Evolutionary conservation across 116 monocot genomes (phyloP).

Genomic region (Trichopus zeylanicus): DNA sequence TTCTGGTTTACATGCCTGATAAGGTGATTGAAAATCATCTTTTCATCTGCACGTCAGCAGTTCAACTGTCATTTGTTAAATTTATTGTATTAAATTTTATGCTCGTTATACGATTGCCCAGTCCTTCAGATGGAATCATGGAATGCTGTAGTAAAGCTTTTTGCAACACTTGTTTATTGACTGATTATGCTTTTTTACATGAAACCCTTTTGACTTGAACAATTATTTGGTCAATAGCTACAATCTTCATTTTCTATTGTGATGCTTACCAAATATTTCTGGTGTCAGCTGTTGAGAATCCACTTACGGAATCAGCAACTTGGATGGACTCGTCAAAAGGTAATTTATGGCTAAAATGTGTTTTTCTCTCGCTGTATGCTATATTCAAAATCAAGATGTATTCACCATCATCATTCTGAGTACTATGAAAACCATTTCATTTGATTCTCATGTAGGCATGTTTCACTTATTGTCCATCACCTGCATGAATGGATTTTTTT

Average conservation of each 20-base stretch:
- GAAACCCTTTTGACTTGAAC: background rate
- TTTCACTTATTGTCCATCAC: background rate
- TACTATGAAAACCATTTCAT: background rate
- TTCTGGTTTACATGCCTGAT: background rate
- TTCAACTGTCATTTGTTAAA: background rate
- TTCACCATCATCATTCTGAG: background rate
- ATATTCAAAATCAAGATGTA: background rate
- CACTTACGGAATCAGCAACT: slow-evolving; percentile 50
- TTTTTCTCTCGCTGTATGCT: background rate
- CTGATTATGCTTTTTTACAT: too few species aligned
- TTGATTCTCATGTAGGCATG: background rate
- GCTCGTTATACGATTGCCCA: background rate
- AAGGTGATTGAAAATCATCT: background rate
- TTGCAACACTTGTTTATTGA: background rate
- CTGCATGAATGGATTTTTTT: background rate
- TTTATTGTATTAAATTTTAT: background rate
- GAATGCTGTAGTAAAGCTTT: background rate
- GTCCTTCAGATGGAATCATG: too few species aligned
- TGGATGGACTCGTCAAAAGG: slow-evolving; percentile 94
- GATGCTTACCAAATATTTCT: too few species aligned
- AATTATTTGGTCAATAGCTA: background rate
- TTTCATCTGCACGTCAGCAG: too few species aligned
- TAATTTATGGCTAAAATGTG: too few species aligned
- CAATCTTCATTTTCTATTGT: too few species aligned
- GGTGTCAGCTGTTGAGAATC: slow-evolving; percentile 58